These are phyloP conservation scores for Neofusicoccum sp. DNA, from an alignment of 2,329 filamentous ascomycete genomes.

Conservation along the genomic window DNA sequence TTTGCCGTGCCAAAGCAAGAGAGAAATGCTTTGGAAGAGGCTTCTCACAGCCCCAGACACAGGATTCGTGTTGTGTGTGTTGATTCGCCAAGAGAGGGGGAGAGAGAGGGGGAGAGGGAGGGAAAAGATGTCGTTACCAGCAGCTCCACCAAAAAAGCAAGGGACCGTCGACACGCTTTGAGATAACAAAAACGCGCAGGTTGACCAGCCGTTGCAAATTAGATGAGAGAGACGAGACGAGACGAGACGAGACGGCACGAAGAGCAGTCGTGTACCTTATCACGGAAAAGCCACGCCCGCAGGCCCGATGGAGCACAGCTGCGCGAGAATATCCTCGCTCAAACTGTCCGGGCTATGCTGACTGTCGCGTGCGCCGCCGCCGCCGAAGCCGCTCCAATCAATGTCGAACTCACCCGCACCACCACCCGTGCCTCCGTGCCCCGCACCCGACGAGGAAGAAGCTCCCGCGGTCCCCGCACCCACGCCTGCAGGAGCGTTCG, in stretches of 20 bases:
- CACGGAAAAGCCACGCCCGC: constrained; percentile 18
- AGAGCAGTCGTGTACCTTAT: background rate
- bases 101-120: background rate
- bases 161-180: background rate
- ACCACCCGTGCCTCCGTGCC: background rate
- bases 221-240: background rate
- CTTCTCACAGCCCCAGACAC: background rate
- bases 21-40: background rate
- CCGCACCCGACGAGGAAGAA: background rate
- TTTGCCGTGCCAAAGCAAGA: constrained; percentile 13
- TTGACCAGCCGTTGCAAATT: background rate
- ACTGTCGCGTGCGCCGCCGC: background rate
- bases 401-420: constrained; percentile 10
- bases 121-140: background rate
- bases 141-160: background rate
- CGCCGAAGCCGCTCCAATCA: constrained; percentile 15
- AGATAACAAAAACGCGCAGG: background rate
- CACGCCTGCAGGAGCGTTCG: background rate
- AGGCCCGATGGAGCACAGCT: constrained; percentile 19
- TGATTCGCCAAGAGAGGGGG: no score
- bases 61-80: background rate
- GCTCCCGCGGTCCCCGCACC: background rate
- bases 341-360: constrained; percentile 19
- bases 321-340: constrained; percentile 19
- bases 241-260: background rate